Evolutionary conservation across 2,329 filamentous ascomycete genomes (phyloP).

Genomic region (Aspergillus sp.): DNA sequence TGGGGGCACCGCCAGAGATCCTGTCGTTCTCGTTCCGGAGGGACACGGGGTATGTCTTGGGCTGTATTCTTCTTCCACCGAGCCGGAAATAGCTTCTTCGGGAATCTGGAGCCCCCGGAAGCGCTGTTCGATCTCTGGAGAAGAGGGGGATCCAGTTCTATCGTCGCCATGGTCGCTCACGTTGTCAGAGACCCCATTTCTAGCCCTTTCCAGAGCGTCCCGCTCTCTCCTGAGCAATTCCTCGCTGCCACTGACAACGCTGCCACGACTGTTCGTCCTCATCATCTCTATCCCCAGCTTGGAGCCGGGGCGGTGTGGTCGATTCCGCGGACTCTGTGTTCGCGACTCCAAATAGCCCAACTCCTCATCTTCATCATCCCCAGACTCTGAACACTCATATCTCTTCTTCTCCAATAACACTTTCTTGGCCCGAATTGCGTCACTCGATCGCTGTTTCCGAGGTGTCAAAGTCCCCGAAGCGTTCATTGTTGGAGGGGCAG

Average conservation of each 20-base stretch:
- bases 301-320: slow-evolving; percentile 67
- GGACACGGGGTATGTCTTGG: slow-evolving; percentile 20
- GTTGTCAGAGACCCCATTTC: slow-evolving; percentile 20
- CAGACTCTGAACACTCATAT: slow-evolving; percentile 77
- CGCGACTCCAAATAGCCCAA: slow-evolving; percentile 60
- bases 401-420: slow-evolving; percentile 72
- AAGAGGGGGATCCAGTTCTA: slow-evolving; percentile 21
- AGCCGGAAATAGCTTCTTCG: slow-evolving; percentile 30
- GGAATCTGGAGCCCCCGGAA: slow-evolving; percentile 35
- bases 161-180: slow-evolving; percentile 17
- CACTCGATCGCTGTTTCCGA: slow-evolving; percentile 66
- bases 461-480: slow-evolving; percentile 48
- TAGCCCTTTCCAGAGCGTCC: slow-evolving; percentile 32
- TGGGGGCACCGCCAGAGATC: slow-evolving; percentile 3
- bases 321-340: slow-evolving; percentile 51
- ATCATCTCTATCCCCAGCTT: slow-evolving; percentile 97
- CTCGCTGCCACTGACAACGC: slow-evolving; percentile 55
- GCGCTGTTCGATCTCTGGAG: slow-evolving; percentile 27
- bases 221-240: slow-evolving; percentile 36
- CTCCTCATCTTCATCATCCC: slow-evolving; percentile 94
- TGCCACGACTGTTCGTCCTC: slow-evolving; percentile 92
- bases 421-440: slow-evolving; percentile 71
- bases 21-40: slow-evolving; percentile 14
- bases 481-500: slow-evolving; percentile 63
- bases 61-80: slow-evolving; percentile 28